Base-by-base conservation (phyloP, 2,329 filamentous ascomycete genomes). In the Penicillium sp. region DNA sequence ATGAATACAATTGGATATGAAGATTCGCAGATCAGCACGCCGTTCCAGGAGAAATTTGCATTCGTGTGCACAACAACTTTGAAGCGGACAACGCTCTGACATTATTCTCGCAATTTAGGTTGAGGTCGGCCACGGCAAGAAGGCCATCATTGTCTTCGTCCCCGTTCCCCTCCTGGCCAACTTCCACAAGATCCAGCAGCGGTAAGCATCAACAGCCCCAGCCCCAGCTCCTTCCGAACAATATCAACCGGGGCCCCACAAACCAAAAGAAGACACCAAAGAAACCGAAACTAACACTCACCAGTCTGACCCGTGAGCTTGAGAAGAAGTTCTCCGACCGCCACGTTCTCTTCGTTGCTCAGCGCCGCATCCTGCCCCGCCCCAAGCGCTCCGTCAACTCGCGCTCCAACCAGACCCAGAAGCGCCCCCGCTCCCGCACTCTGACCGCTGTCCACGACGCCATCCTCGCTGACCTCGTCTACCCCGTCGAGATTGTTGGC, bases 291-390 rank as follows among this genome's bases (percentile, higher is more conserved):
- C 46, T 62, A 56, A 61, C 51, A 49, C 36, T 47, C 13, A 44
- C 39, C 61, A 97, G 93, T 78, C 88, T 99, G 77, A 99, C 94
- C 81, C 94, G 94, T 82, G 94, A 99, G 86, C 92, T 99, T 77
- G 94, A 99, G 89, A 99, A 99, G 91, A 99, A 99, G 85, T 99
- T 99, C 91, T 97, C 94, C 66, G 94, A 99, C 86, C 94, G 94
- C 81, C 94, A 99, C 81, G 94, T 99, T 79, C 85, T 99, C 79
- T 91, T 99, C 87, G 89, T 99, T 73, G 94, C 94, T 72, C 95
- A 93, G 76, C 94, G 94, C 86, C 94, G 94, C 81, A 99, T 99
- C 75, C 86, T 99, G 62, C 93, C 94, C 78, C 91, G 92, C 79
- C 94, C 94, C 79, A 97, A 97, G 90, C 92, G 93, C 78, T 96